Evolutionary conservation across 108 stramenopile species (phyloP).

Genomic region (Skeletonema tropicum): DNA sequence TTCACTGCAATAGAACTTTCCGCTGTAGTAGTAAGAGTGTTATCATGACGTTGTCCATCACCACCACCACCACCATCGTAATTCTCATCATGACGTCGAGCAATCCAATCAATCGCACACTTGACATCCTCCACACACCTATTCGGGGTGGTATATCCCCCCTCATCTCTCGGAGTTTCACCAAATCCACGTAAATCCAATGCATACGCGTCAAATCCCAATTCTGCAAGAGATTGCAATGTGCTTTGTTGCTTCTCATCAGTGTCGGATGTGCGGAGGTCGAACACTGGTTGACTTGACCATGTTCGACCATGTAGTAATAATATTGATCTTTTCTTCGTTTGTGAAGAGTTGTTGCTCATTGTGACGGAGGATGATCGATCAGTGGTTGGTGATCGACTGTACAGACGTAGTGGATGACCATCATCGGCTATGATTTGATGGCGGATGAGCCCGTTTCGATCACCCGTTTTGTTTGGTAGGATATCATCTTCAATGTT

Average conservation of each 20-base stretch:
- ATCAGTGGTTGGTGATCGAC: constrained; percentile 17
- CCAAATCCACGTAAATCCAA: constrained; percentile 94
- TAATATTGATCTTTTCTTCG: constrained; percentile 54
- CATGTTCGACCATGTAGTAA: constrained; percentile 88
- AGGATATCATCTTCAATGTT: not conserved
- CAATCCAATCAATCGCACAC: constrained; percentile 76
- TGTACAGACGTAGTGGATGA: constrained; percentile 31
- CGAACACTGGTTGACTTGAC: constrained; percentile 87
- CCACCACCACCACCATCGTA: not conserved
- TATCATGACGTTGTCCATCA: no score
- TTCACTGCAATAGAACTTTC: constrained; percentile 21
- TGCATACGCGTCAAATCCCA: constrained; percentile 66
- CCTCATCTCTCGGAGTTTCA: constrained; percentile 58
- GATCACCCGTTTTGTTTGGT: constrained; percentile 35
- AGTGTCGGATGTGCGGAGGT: constrained; percentile 46
- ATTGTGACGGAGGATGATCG: not conserved
- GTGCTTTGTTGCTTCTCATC: constrained; percentile 43
- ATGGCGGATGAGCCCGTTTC: constrained; percentile 35
- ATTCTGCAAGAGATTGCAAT: constrained; percentile 64
- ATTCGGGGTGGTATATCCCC: constrained; percentile 64
- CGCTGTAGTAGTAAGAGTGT: no score
- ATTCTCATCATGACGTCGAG: constrained; percentile 48
- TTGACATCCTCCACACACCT: constrained; percentile 81
- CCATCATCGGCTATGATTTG: constrained; percentile 30
- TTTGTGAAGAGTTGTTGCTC: not conserved